Evolutionary conservation across 169 alveolate genomes (phyloP).

Genomic region (Plasmodium knowlesi): DNA sequence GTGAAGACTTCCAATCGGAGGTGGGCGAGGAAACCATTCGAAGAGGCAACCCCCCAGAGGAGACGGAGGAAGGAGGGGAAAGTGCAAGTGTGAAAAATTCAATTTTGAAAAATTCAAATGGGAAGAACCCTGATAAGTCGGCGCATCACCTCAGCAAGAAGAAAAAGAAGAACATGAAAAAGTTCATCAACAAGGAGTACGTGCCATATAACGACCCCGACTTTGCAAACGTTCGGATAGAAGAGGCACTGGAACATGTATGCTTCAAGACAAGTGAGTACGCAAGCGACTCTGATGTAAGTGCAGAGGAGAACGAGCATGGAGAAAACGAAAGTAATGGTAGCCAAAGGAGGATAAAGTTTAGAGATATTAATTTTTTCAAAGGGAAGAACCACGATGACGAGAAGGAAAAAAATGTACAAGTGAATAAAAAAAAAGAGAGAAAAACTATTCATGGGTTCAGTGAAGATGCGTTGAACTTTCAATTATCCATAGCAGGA

Average conservation of each 20-base stretch:
- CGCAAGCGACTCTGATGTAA: background rate
- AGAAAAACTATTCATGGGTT: slow-evolving; percentile 36
- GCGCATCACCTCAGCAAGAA: background rate
- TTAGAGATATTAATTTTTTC: background rate
- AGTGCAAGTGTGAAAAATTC: background rate
- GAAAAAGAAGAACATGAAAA: slow-evolving; percentile 12
- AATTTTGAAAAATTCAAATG: background rate
- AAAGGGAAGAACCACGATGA: slow-evolving; percentile 16
- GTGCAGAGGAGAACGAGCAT: background rate
- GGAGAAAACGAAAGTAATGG: slow-evolving; percentile 6
- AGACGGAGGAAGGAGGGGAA: background rate
- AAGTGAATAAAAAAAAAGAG: background rate
- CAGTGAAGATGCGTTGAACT: slow-evolving; percentile 64
- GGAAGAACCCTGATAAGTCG: background rate
- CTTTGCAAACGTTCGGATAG: slow-evolving; percentile 72
- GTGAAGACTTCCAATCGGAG: too few species aligned
- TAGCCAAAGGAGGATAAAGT: background rate
- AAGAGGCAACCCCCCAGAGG: background rate
- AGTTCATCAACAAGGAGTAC: slow-evolving; percentile 32
- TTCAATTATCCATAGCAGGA: slow-evolving; percentile 77
- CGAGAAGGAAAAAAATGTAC: background rate
- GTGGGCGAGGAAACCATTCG: background rate
- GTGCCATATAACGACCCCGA: slow-evolving; percentile 73
- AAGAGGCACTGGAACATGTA: slow-evolving; percentile 66
- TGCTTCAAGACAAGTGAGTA: slow-evolving; percentile 20